Conservation (phyloP, 495 filamentous ascomycete species). For the Halenospora varia region DNA sequence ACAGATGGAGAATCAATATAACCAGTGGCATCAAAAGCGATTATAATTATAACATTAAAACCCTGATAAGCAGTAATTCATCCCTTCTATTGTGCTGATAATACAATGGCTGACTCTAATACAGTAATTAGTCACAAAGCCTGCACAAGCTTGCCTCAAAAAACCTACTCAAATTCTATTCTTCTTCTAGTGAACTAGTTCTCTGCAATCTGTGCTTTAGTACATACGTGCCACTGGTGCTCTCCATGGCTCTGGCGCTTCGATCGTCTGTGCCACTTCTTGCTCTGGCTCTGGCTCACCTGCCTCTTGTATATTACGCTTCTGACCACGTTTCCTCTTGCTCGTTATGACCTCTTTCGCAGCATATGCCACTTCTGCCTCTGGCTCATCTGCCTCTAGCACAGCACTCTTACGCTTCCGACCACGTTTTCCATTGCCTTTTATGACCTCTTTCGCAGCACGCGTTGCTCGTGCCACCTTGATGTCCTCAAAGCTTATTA, state of each 20-base stretch:
- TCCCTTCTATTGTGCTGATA: background rate
- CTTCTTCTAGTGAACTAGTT: background rate
- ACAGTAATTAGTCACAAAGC: background rate
- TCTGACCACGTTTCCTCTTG: slow-evolving; percentile 18
- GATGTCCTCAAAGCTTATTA: slow-evolving; percentile 36
- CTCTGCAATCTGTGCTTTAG: slow-evolving; percentile 5
- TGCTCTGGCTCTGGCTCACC: slow-evolving; percentile 9
- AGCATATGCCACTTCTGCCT: slow-evolving; percentile 18
- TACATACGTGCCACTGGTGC: slow-evolving; percentile 14
- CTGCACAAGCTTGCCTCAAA: background rate
- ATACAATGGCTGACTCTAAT: background rate
- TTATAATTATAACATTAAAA: background rate
- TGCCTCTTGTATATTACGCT: slow-evolving; percentile 21
- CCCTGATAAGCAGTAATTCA: background rate
- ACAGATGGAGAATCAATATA: too few species aligned
- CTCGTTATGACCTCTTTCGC: slow-evolving; percentile 20
- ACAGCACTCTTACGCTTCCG: slow-evolving; percentile 24
- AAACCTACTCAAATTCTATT: slow-evolving; percentile 1
- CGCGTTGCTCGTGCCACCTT: slow-evolving; percentile 29
- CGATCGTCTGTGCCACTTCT: slow-evolving; percentile 11
- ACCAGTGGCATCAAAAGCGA: background rate
- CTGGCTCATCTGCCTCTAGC: slow-evolving; percentile 14
- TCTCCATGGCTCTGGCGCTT: slow-evolving; percentile 10
- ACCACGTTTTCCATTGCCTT: slow-evolving; percentile 22
- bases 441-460: slow-evolving; percentile 13